Conservation (phyloP, 2,329 filamentous ascomycete species). For the Fusarium sp. region DNA sequence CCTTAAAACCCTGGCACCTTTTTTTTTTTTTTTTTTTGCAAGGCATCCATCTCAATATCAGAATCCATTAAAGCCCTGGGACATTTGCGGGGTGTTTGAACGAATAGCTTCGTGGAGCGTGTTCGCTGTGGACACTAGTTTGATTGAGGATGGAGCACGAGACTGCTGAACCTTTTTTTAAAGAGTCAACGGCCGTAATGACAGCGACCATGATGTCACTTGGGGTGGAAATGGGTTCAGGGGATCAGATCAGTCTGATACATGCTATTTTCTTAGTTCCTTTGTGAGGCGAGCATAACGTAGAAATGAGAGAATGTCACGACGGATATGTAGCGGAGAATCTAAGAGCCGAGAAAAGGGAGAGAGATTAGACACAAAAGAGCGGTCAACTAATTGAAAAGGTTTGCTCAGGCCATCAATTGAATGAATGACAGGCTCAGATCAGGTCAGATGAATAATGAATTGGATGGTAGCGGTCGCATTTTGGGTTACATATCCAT, state of each 20-base stretch:
- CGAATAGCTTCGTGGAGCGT: constrained; percentile 42
- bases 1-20: not conserved
- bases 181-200: constrained; percentile 14
- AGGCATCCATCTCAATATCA: constrained; percentile 24
- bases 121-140: constrained; percentile 44
- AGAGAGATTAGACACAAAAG: constrained; percentile 13
- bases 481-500: constrained; percentile 38
- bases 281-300: not conserved
- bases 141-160: constrained; percentile 37
- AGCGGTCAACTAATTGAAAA: constrained; percentile 31
- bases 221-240: not conserved
- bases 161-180: constrained; percentile 30
- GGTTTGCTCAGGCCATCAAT: not conserved
- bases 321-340: not conserved
- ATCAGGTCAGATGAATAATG: constrained; percentile 1
- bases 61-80: constrained; percentile 24
- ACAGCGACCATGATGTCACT: constrained; percentile 37
- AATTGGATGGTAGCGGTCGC: constrained; percentile 22
- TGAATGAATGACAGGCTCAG: constrained; percentile 7
- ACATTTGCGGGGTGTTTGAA: constrained; percentile 21
- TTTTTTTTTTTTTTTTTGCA: too few species aligned
- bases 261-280: constrained; percentile 6
- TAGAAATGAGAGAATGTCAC: not conserved
- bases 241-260: constrained; percentile 22
- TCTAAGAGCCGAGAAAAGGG: constrained; percentile 13